A percentile compares a stretch with the other conserved stretches of the same genome.
Evolutionary conservation across 129 eudicot genomes (phyloP).

Genomic region (Centaurea solstitialis): DNA sequence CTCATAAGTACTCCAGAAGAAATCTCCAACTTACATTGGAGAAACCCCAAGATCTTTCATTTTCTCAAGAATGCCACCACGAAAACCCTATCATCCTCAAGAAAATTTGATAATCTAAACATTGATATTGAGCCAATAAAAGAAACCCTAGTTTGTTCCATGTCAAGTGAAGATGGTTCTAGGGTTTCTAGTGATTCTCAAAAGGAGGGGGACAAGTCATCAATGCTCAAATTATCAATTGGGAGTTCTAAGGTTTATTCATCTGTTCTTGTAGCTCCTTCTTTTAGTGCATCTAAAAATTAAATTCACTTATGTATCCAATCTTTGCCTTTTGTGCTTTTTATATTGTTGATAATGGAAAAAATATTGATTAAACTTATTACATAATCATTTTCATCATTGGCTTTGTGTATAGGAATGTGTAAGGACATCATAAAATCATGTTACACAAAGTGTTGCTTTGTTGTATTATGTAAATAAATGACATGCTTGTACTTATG

Average conservation of each 20-base stretch:
- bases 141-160: conserved; percentile 3
- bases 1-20: conserved; percentile 11
- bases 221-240: conserved; percentile 2
- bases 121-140: not conserved
- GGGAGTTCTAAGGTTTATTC: conserved; percentile 36
- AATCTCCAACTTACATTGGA: conserved; percentile 3
- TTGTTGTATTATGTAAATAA: too few relatives aligned
- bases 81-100: conserved; percentile 1
- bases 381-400: too few relatives aligned
- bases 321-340: too few relatives aligned
- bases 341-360: too few relatives aligned
- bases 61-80: conserved; percentile 22
- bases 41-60: conserved; percentile 25
- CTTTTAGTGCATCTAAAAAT: conserved; percentile 14
- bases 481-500: too few relatives aligned
- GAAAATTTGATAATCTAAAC: not conserved
- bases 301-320: too few relatives aligned
- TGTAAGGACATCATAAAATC: too few relatives aligned
- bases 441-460: too few relatives aligned
- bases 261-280: conserved; percentile 37
- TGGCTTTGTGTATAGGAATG: too few relatives aligned
- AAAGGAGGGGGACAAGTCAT: not conserved
- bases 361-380: too few relatives aligned
- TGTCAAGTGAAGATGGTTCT: not conserved
- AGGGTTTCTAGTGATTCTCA: not conserved